Evolutionary conservation across 306 rosid genomes (phyloP).

Genomic region (Arachis hypogaea): DNA sequence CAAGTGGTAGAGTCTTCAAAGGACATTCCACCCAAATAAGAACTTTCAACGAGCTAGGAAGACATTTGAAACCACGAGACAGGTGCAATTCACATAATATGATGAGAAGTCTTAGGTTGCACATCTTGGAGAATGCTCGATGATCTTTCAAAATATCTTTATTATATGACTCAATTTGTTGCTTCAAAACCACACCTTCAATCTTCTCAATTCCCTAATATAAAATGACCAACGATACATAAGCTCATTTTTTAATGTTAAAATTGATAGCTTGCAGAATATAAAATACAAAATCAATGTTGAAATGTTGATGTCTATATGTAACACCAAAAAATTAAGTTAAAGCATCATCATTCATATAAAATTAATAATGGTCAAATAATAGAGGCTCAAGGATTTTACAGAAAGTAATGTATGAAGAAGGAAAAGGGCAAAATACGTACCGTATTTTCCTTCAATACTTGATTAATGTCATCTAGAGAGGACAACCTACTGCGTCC

Average conservation of each 20-base stretch:
- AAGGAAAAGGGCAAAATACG: neutral
- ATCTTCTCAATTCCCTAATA: conserved; percentile 29
- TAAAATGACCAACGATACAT: neutral
- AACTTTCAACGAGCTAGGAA: conserved; percentile 22
- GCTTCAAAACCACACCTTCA: conserved; percentile 25
- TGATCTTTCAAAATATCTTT: conserved; percentile 20
- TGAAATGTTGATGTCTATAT: too few relatives aligned
- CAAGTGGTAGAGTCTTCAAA: neutral
- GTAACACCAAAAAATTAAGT: too few relatives aligned
- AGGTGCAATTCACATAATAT: conserved; percentile 14
- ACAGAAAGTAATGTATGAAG: neutral
- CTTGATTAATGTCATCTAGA: neutral
- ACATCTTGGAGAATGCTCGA: conserved; percentile 27
- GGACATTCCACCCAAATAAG: conserved; percentile 22
- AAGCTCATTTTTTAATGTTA: too few relatives aligned
- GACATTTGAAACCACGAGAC: neutral
- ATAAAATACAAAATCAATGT: too few relatives aligned
- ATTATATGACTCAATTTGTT: neutral
- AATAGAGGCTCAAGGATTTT: conserved; percentile 1
- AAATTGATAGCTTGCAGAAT: too few relatives aligned
- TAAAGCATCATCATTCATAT: too few relatives aligned
- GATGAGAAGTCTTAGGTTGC: conserved; percentile 32
- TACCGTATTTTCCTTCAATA: conserved; percentile 6
- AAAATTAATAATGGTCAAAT: neutral
- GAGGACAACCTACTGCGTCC: conserved; percentile 24